Base-by-base conservation (phyloP, 1,284 basidiomycete species). In the Austroboletus niveus region DNA sequence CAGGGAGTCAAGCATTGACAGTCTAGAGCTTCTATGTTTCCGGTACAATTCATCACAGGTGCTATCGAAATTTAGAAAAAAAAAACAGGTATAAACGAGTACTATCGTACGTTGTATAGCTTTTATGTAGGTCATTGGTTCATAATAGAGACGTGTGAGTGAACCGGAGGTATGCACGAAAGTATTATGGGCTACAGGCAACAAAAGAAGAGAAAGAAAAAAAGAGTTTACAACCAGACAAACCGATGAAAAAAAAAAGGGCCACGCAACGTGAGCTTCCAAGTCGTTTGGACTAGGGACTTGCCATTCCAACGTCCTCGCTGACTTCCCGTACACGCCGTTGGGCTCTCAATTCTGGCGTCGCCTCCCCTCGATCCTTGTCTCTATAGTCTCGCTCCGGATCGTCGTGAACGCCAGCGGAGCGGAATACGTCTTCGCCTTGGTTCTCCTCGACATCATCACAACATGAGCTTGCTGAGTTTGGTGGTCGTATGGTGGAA, bases 401-500 rank as follows among this genome's bases (percentile, higher is more conserved):
- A 52, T 53, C 54, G 15, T 51, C 51, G 8, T 30, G 35, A 27
- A 57, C 45, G 8, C 35, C 48, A 17, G 64, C 49, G 1, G 63
- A 46, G 49, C 53, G 57, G 42, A 68, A 69, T n/a, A 56, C 51
- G 2, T 64, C 64, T 45, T 69, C 68, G 20, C 58, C 42, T 35
- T 51, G 49, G 3, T 54, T 41, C 30, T 64, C 61, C 22, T 66
- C 62, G n/a, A 34, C 50, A 47, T 66, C 64, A 15, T 63, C 61
- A 38, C 63, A 67, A 42, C 61, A 64, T 10, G 65, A 66, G 15
- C 62, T 55, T 15, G 64, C 64, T 29, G 72, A 75, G 50, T 66
- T 66, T 4, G 69, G 60, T 7, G 81, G 79, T 29, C 85, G 76
- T 49, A 89, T 87, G 20, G 87, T 89, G 27, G 87, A 87, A 66